Evolutionary conservation across 495 filamentous ascomycete species (phyloP), one percentile per base, ranked within the genome.

Genomic region (Astrocystis sublimbata): DNA sequence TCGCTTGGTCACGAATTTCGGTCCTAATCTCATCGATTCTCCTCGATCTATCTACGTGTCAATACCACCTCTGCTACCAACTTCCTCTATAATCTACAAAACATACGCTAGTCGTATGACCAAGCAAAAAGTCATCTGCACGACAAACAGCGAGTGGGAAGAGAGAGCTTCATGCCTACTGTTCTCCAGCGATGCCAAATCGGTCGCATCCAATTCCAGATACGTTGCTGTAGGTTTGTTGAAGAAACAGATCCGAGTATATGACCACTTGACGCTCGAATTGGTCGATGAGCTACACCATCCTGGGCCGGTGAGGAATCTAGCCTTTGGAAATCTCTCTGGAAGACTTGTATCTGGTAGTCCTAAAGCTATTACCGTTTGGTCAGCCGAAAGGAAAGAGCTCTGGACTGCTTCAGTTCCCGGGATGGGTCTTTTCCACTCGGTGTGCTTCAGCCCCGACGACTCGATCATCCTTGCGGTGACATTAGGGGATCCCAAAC

Each of bases 71-170:
- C 53, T 71, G 26, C 64, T 65, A 28, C 68, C 68, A 5, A 51
- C 24, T 0, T 52, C 55, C 12, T 64, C 62, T 33, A 60, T 62
- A 17, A 62, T 71, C 10, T 53, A 68, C 26, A 60, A 59, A 43
- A 45, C 51, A 30, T 68, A 68, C 41, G 60, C 31, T 4, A 63
- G 55, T 17, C 56, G 50, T 21, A 55, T 58, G n/a, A n/a, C n/a
- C 33, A 61, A 41, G 24, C 65, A 68, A 23, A 65, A 63, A 40
- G 54, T 70, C 0, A 53, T 67, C 4, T 58, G 68, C 52, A 21
- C 40, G 0, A 60, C 62, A 17, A 63, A 70, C 21, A 38, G 60
- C 23, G 59, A 63, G 15, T 70, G 68, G 68, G 68, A 70, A 28
- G 68, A 70, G 23, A 54, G 68, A 36, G 28, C 66, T 28, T 52